Base-by-base conservation (phyloP, 306 rosid genomes). In the Biancaea sappan region DNA sequence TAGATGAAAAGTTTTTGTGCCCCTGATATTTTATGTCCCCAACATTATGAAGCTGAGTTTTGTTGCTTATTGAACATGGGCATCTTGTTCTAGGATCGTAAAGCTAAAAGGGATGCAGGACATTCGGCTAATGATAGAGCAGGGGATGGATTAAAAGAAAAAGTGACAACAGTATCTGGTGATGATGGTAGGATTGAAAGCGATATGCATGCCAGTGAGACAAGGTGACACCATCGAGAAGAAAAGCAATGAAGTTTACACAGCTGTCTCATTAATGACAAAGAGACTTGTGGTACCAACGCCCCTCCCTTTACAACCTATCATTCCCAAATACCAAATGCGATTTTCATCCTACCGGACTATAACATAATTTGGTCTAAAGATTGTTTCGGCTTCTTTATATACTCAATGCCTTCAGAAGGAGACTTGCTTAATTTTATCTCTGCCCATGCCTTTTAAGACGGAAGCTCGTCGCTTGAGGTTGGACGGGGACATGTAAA, bases 31-130 rank as follows among this genome's bases (percentile, higher is more conserved):
- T 16, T 19, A 31, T 67, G 29, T 9, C 31, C 73, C 19, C 5
- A 54, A n/a, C 16, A 44, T 12, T 41, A 4, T 46, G 21, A 51
- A 22, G 15, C 29, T 43, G 34, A 35, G 10, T 70, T 40, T 54
- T 46, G 43, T 61, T 25, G 69, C 78, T 72, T 10, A 64, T 11
- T 69, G 22, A 43, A 72, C 67, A 68, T 29, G 64, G 44, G 47
- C n/a, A 62, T 61, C 54, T 61, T 72, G 14, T 66, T 57, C 61
- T 50, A 88, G 90, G 85, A 86, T 74, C 85, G 69, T 8, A 74
- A 58, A 53, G 57, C 78, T 10, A 71, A 53, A 35, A 79, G 35
- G 77, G 85, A 72, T 21, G 40, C 79, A 32, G 73, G 66, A 29
- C 57, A 46, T 57, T 62, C 72, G 67, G 62, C 75, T 32, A 69